Base-by-base conservation (phyloP, 2,329 filamentous ascomycete genomes). In the Allantophomopsis lycopodina region DNA sequence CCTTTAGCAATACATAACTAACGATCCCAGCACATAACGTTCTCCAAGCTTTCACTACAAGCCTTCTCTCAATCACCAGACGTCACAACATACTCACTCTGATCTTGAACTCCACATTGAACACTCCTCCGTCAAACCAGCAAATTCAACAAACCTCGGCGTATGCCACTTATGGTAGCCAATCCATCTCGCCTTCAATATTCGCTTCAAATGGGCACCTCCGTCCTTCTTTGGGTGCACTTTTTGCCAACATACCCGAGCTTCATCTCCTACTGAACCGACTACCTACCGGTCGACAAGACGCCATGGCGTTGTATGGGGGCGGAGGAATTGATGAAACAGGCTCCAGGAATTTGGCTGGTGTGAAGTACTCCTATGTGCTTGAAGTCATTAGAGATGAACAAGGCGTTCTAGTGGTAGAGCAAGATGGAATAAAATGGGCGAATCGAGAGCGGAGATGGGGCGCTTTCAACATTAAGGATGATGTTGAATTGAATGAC, bases 231-330 rank as follows among this genome's bases (percentile, higher is more conserved):
- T 37, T 73, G 40, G 73, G 73, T 5, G 57, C 64, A 12, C 62
- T 70, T 4, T 78, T 78, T 44, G 48, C 64, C 5, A 66, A 72
- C 52, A 59, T 76, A 33, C 56, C 73, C 0, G 65, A 74, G 35
- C 38, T 76, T 14, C 72, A 77, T 43, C 46, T 79, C 5, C 56
- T 78, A 2, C 64, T 67, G 42, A 67, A 64, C 4, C 50, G 50
- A 3, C 44, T 72, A 1, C 65, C 69, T 17, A 57, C 59, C 33
- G 52, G 50, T 4, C 52, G 50, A 13, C 52, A 38, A 2, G 68
- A 69, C 37, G 64, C 60, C 2, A 64, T 65, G 46, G 44, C 44
- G 14, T 13, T 56, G 2, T 55, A 55, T 28, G 47, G 46, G 13
- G 15, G 40, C 8, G 39, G 41, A 5, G 38, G 16, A 28, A 23